phyloP scores from a whole-genome alignment of 805 yeast species.

The Citeromyces nyonsensis region DNA sequence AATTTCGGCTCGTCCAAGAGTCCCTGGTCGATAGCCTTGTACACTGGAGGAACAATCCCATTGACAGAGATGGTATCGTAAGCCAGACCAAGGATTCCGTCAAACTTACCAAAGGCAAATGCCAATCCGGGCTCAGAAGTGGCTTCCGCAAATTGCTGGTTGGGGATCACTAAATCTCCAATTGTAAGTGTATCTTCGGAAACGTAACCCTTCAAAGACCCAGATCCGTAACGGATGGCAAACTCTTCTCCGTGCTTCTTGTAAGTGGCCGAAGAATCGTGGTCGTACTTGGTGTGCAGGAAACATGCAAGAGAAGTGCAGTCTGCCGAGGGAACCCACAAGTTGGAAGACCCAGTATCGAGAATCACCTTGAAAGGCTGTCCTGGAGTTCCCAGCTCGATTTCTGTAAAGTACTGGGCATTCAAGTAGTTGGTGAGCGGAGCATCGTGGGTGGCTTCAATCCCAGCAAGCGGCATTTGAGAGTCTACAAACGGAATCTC shows the following conservation, averaged over 20 bases:
- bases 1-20: constrained; percentile 75
- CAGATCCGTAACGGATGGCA: constrained; percentile 83
- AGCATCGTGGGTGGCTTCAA: constrained; percentile 39
- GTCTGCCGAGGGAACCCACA: constrained; percentile 89
- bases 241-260: constrained; percentile 78
- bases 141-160: constrained; percentile 94
- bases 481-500: constrained; percentile 27
- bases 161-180: constrained; percentile 73
- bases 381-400: constrained; percentile 82
- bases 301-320: constrained; percentile 93
- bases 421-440: constrained; percentile 89
- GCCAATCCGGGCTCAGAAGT: constrained; percentile 96
- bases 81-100: constrained; percentile 92
- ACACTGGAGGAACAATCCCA: constrained; percentile 84
- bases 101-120: constrained; percentile 97
- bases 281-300: constrained; percentile 85
- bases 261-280: constrained; percentile 67
- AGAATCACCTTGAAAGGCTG: constrained; percentile 87
- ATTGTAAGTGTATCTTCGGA: constrained; percentile 72
- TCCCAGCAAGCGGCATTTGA: constrained; percentile 4
- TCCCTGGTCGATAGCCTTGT: constrained; percentile 74
- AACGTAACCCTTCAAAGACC: constrained; percentile 82
- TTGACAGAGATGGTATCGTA: constrained; percentile 85
- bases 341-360: constrained; percentile 93
- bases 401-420: constrained; percentile 93